Conservation (phyloP, 805 yeast genomes). For the Metschnikowia aberdeeniae region DNA sequence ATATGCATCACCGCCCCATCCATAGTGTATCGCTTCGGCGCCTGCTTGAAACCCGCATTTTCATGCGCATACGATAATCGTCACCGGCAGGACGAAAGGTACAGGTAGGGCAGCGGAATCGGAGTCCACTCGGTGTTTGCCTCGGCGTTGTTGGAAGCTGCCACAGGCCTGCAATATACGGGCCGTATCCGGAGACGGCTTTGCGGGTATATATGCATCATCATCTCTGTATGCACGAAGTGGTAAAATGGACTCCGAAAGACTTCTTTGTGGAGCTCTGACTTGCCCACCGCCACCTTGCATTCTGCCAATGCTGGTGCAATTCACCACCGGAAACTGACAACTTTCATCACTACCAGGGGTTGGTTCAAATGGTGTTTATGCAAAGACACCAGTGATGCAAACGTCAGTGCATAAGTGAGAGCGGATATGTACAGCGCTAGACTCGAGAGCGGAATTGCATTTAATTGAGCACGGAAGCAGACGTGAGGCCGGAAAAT, state of each 20-base stretch:
- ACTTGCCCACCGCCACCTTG: no score
- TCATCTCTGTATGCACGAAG: conserved; percentile 1
- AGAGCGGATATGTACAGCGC: conserved; percentile 4
- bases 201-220: conserved; percentile 1
- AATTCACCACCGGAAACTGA: no score
- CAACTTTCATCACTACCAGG: no score
- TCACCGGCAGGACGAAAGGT: no score
- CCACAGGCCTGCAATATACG: not conserved
- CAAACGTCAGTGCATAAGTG: conserved; percentile 3
- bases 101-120: no score
- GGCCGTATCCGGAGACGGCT: not conserved
- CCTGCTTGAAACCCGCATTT: not conserved
- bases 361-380: not conserved
- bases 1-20: not conserved
- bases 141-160: no score
- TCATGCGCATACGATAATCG: not conserved
- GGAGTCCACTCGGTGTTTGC: no score
- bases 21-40: not conserved
- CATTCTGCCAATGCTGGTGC: no score
- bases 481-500: not conserved
- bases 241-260: not conserved
- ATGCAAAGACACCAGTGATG: conserved; percentile 1
- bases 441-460: not conserved
- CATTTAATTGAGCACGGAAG: not conserved
- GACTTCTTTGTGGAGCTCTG: no score